Base-by-base conservation (phyloP, 164 flowering plant species). In the Brasenia schreberi region DNA sequence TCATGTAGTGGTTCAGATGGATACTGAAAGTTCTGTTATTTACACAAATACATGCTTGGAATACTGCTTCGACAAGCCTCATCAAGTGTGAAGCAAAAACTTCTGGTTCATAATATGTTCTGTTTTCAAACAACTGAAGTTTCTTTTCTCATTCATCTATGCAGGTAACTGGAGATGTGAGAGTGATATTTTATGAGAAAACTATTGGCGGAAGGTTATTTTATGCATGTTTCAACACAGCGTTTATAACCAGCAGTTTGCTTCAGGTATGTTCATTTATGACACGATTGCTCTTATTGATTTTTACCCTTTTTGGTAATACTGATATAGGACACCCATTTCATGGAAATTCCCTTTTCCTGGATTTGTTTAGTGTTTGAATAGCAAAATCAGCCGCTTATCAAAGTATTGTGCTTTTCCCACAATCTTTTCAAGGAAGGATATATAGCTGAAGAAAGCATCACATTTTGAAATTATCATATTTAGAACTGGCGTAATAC, bases 131-230 rank as follows among this genome's bases (percentile, higher is more conserved):
- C 18, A 4, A 12, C 18, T 58, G 60, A 12, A 12, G 16, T 18
- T 42, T 59, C n/a, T 64, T 23, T 33, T 33, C 39, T 33, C 39
- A 33, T 33, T 33, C 39, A 33, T 33, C 39, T 33, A 52, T 10
- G 60, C 80, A 91, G 96, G 84, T 88, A 4, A 77, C 76, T 11
- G 96, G 93, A 66, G 97, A 88, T 70, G 86, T 91, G 45, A 80
- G 88, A 2, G 71, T 91, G 62, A 83, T 74, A 71, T 87, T 91
- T 74, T 91, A 83, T 71, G 83, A 87, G 60, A 89, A 83, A 76
- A 76, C 82, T 87, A 76, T 77, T 23, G 97, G 96, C 62, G 85
- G 88, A 52, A 93, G 96, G 39, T 83, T 91, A 45, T 91, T 89
- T 70, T 88, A 91, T 71, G 79, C 80, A 7, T 91, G 96, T 74